These are phyloP conservation scores for Leucoagaricus sp. DNA, from an alignment of 1,284 basidiomycete genomes.

Conservation along the genomic window DNA sequence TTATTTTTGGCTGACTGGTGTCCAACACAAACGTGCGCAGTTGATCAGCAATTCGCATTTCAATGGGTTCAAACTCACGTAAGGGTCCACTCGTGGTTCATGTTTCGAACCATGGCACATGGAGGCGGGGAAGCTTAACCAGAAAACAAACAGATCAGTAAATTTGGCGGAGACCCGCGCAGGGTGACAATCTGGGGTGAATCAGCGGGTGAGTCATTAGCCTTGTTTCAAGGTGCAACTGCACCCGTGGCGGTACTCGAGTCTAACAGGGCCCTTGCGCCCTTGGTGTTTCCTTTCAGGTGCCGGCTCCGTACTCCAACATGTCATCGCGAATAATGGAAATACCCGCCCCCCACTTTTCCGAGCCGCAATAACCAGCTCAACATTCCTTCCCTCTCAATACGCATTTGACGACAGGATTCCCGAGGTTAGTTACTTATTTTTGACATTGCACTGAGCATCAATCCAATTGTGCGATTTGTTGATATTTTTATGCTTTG, in stretches of 20 bases:
- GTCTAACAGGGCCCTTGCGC: not conserved
- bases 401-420: slow-evolving; percentile 44
- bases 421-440: slow-evolving; percentile 38
- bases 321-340: slow-evolving; percentile 37
- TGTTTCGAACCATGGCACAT: not conserved
- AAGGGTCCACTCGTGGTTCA: not conserved
- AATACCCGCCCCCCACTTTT: slow-evolving; percentile 43
- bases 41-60: slow-evolving; percentile 44
- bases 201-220: slow-evolving; percentile 23
- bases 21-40: slow-evolving; percentile 25
- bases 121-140: too few relatives aligned
- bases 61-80: slow-evolving; percentile 44
- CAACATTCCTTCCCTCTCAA: slow-evolving; percentile 45
- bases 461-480: not conserved
- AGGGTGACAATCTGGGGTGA: slow-evolving; percentile 37
- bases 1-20: not conserved
- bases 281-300: slow-evolving; percentile 20
- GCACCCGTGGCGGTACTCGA: too few relatives aligned
- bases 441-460: not conserved
- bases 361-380: slow-evolving; percentile 45
- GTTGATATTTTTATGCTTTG: not conserved
- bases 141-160: slow-evolving; percentile 20
- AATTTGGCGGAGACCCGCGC: slow-evolving; percentile 32
- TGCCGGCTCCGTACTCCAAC: slow-evolving; percentile 41
- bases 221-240: too few relatives aligned